Base-by-base conservation (phyloP, 2,329 filamentous ascomycete species). In the Trichoderma oligosporum region DNA sequence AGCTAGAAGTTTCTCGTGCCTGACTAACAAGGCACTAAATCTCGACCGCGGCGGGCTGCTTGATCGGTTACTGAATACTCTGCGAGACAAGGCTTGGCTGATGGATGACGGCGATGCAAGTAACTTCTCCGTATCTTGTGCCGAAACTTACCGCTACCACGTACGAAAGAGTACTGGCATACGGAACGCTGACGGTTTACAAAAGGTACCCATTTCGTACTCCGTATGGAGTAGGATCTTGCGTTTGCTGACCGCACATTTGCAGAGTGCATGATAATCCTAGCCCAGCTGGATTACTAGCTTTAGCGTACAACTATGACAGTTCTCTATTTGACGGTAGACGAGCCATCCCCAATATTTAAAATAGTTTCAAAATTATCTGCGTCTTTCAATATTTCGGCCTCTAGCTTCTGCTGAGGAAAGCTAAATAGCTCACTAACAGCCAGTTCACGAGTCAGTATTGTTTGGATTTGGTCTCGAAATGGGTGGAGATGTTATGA, bases 201-300 rank as follows among this genome's bases (percentile, higher is more conserved):
- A 16, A 45, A 20, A 45, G 33, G 41, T 38, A 46, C 24, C 51
- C 41, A 39, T 45, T 55, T 46, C 24, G 31, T 55, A 35, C 51
- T 38, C 51, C 41, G 25, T 55, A 22, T 24, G 14, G 12, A 39
- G 51, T 55, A 41, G 56, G 36, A 47, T 46, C 49, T 29, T 46
- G 25, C 45, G 11, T 4, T n/a, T 48, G 57, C 46, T 59, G 57
- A 59, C 57, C 57, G 57, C 57, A 59, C 57, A 56, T 59, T 56
- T 38, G 39, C 25, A 45, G 24, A 25, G 56, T 35, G 46, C 54
- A 57, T 47, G 48, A 58, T 18, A 48, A 54, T 18, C 57, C 57
- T 39, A 38, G 48, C 33, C 49, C 49, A 56, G 57, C 51, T 59
- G 33, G 39, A 39, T n/a, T n/a, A n/a, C n/a, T n/a, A n/a, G 45